Evolutionary conservation across 768 basidiomycete species (phyloP).

Genomic region (Russula brevipes): DNA sequence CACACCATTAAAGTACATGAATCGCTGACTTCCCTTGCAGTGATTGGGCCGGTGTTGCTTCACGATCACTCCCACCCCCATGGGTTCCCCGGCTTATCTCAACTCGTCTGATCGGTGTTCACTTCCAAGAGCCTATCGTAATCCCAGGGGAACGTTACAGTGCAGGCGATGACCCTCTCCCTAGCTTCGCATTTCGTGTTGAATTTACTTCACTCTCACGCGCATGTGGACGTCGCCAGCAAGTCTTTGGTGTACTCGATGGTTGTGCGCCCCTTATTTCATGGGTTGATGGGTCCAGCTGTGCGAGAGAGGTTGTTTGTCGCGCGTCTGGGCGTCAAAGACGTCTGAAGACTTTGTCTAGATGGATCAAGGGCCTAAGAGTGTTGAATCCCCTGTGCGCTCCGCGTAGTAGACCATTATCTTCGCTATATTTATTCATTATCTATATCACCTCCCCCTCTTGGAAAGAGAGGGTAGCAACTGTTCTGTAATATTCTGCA

Average conservation of each 20-base stretch:
- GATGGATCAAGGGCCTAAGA: conserved; percentile 1
- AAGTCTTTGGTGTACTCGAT: neutral
- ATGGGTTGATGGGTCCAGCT: conserved; percentile 3
- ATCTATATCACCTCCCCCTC: conserved; percentile 8
- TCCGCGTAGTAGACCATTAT: neutral
- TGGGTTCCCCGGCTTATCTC: conserved; percentile 14
- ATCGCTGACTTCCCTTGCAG: neutral
- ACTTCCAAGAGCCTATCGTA: neutral
- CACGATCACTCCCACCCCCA: conserved; percentile 13
- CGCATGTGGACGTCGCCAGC: conserved; percentile 11
- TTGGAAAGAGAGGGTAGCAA: neutral
- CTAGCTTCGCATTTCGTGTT: conserved; percentile 5
- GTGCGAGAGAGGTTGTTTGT: too few species aligned
- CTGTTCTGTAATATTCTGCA: too few species aligned
- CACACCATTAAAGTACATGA: neutral
- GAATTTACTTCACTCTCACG: neutral
- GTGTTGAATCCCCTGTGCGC: conserved; percentile 1
- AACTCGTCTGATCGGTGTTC: neutral
- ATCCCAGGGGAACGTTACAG: conserved; percentile 2
- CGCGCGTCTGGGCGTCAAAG: conserved; percentile 1
- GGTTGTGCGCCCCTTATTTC: conserved; percentile 8
- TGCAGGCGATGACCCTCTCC: conserved; percentile 1
- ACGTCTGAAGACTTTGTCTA: neutral
- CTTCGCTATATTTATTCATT: conserved; percentile 6
- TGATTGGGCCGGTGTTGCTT: conserved; percentile 10